These are phyloP conservation scores for Lolium perenne DNA, from an alignment of 176 grass and related monocot genomes.

Conservation along the genomic window DNA sequence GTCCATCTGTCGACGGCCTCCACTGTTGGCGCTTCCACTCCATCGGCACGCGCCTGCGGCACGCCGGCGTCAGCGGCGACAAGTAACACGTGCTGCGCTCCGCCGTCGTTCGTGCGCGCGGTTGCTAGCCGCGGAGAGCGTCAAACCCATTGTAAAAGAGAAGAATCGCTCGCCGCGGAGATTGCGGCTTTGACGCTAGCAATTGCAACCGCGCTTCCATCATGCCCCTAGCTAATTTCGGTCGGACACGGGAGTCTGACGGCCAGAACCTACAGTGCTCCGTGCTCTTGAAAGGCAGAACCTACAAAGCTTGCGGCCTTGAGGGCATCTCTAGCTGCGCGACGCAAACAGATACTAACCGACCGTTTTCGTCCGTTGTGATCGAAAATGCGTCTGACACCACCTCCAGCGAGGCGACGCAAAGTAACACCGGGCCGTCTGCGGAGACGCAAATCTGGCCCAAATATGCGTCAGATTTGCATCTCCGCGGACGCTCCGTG, in stretches of 20 bases:
- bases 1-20: neutral
- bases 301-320: neutral
- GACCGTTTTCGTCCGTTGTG: no score
- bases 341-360: no score
- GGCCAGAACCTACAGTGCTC: neutral
- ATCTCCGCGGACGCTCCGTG: no score
- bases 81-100: no score
- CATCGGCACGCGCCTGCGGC: neutral
- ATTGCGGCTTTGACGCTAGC: slow-evolving; percentile 18
- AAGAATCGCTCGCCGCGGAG: slow-evolving; percentile 5
- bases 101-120: neutral
- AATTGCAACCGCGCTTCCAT: neutral
- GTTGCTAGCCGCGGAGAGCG: no score
- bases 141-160: no score
- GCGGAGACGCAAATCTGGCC: no score
- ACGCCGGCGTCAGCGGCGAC: neutral
- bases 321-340: neutral
- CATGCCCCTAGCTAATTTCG: neutral
- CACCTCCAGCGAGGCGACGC: no score
- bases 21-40: slow-evolving; percentile 28
- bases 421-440: no score
- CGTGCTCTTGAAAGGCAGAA: neutral
- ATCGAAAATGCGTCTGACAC: no score
- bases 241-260: neutral
- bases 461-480: no score